Conservation (phyloP, 495 filamentous ascomycete species). For the Amorphotheca resinae region DNA sequence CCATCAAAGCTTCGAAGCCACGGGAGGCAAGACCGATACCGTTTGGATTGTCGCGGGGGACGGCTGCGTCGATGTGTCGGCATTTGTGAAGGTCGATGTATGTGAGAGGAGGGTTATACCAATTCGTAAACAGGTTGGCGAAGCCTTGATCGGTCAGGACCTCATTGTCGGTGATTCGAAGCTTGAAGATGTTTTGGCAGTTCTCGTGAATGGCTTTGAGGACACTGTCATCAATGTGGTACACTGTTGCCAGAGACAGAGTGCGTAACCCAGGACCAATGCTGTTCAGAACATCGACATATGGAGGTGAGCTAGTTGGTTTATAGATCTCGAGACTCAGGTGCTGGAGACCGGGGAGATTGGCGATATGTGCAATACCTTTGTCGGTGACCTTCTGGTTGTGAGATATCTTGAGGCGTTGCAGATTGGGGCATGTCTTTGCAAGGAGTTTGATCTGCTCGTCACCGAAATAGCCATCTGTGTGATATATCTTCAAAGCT, state of each 20-base stretch:
- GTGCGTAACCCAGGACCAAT: conserved; percentile 54
- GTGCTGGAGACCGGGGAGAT: conserved; percentile 49
- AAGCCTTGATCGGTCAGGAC: conserved; percentile 61
- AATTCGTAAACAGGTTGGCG: conserved; percentile 54
- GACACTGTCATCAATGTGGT: conserved; percentile 44
- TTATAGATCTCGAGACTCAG: conserved; percentile 53
- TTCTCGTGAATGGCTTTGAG: conserved; percentile 52
- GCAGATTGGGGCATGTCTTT: conserved; percentile 46
- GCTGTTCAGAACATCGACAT: conserved; percentile 44
- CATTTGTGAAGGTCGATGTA: conserved; percentile 62
- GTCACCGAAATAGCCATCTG: conserved; percentile 51
- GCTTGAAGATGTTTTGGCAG: conserved; percentile 55
- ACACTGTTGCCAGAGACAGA: conserved; percentile 54
- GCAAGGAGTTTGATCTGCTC: conserved; percentile 41
- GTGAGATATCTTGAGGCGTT: conserved; percentile 56
- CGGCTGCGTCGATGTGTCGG: conserved; percentile 55
- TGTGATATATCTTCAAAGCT: conserved; percentile 57
- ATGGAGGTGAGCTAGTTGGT: conserved; percentile 39
- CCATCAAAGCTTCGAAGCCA: conserved; percentile 70
- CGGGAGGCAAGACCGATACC: conserved; percentile 56
- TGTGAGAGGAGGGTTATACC: conserved; percentile 56
- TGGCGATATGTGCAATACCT: conserved; percentile 39
- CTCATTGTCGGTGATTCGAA: conserved; percentile 66
- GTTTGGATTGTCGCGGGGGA: conserved; percentile 41
- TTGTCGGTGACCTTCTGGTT: conserved; percentile 36